These are phyloP conservation scores for Collybia sordida DNA, from an alignment of 768 basidiomycete species.

Conservation along the genomic window DNA sequence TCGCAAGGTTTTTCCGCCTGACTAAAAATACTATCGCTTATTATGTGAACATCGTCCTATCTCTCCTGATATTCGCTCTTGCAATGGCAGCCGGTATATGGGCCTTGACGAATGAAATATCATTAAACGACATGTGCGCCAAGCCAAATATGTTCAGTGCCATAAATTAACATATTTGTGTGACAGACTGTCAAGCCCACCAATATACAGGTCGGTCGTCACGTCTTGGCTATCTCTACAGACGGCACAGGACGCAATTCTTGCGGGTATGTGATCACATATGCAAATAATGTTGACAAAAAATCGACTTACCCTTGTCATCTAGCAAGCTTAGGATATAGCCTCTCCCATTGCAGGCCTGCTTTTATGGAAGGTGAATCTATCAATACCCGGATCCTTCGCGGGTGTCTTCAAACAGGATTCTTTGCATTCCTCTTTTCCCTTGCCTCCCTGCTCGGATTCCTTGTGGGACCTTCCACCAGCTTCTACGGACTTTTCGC, in stretches of 20 bases:
- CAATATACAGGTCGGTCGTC: background rate
- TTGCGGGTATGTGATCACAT: constrained; percentile 4
- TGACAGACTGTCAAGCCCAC: background rate
- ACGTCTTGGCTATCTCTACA: constrained; percentile 11
- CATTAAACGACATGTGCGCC: constrained; percentile 17
- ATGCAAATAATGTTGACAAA: background rate
- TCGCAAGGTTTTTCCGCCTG: constrained; percentile 15
- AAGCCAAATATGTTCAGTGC: background rate
- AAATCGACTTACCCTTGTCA: background rate
- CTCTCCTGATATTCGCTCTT: constrained; percentile 11
- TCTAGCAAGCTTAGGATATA: constrained; percentile 17
- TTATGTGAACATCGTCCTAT: background rate
- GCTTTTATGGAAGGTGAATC: constrained; percentile 9
- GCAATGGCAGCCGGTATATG: constrained; percentile 13
- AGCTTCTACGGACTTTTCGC: constrained; percentile 37
- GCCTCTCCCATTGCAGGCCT: constrained; percentile 18
- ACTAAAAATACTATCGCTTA: constrained; percentile 6
- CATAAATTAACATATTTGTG: background rate
- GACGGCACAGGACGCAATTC: constrained; percentile 5
- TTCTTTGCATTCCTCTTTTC: constrained; percentile 34
- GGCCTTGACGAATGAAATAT: constrained; percentile 8
- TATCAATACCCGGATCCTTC: constrained; percentile 26
- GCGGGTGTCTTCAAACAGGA: constrained; percentile 35
- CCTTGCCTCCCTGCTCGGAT: constrained; percentile 29
- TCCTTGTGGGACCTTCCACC: constrained; percentile 22